Evolutionary conservation across 2,329 filamentous ascomycete genomes (phyloP), one percentile per base, ranked within the genome.

Genomic region (Kalaharituber pfeilii): DNA sequence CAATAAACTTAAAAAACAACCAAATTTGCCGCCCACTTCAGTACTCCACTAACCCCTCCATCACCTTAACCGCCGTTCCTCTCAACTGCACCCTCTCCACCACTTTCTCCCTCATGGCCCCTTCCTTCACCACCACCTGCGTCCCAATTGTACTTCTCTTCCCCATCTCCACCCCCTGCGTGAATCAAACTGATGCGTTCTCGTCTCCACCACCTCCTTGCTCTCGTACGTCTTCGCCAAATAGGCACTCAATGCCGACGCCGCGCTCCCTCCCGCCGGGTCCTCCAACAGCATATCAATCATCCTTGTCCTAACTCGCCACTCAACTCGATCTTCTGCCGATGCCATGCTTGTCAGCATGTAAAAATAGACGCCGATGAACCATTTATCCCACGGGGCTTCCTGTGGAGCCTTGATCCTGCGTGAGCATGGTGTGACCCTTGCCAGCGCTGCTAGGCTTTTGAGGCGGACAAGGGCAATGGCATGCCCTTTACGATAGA

Each of bases 401-500:
- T 55, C 54, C n/a, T n/a, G n/a, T 13, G 5, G 22, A 1, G 22
- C 20, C 25, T 52, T 52, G n/a, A 49, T 33, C 4, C 18, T 15
- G 53, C 53, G 1, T 45, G 27, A 18, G 33, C 39, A n/a, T 67
- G 61, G 4, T 68, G 42, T 22, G n/a, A 47, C 42, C 15, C 42
- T 15, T 22, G 15, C 72, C 18, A 89, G 71, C 6, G 75, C 72
- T 27, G 78, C 77, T 8, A 85, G 67, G 53, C 72, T 73, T 0
- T 76, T 71, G 22, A 91, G 70, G n/a, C n/a, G n/a, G n/a, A n/a
- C 60, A 76, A 69, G 13, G 83, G 70, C 29, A 85, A 87, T 0
- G 77, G 77, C 80, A 88, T 82, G 49, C 84, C 84, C 45, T 77
- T 78, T 30, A 86, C 82, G 47, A 87, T 77, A 59, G 76, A 80